Percentiles rank a stretch among this genome's conserved stretches.
These are phyloP conservation scores for Lactarius sp. DNA, from an alignment of 768 basidiomycete genomes.

Conservation along the genomic window DNA sequence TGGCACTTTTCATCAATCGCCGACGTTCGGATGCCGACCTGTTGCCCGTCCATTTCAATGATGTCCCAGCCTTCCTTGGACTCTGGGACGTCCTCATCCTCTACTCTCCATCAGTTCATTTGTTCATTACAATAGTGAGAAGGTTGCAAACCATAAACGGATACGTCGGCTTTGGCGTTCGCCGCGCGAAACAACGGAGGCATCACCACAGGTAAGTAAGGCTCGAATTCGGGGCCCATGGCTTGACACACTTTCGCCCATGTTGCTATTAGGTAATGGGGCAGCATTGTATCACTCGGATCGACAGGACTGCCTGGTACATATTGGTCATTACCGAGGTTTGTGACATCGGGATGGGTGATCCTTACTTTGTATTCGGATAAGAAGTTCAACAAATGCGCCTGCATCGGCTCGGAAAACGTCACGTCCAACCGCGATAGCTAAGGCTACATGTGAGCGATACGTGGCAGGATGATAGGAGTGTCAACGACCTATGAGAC, in stretches of 20 bases:
- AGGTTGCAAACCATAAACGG: constrained; percentile 53
- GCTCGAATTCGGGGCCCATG: constrained; percentile 78
- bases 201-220: constrained; percentile 82
- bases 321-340: neutral
- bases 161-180: constrained; percentile 74
- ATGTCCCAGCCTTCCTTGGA: constrained; percentile 78
- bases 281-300: constrained; percentile 63
- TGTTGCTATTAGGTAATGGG: constrained; percentile 75
- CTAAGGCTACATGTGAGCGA: constrained; percentile 35
- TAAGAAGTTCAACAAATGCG: constrained; percentile 64
- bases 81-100: constrained; percentile 50
- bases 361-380: constrained; percentile 68
- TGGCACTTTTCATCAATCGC: constrained; percentile 84
- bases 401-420: constrained; percentile 71
- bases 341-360: neutral
- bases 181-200: constrained; percentile 71
- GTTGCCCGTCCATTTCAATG: constrained; percentile 69
- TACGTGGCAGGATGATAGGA: too few species aligned
- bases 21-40: constrained; percentile 72
- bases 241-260: constrained; percentile 90
- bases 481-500: constrained; percentile 61
- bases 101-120: constrained; percentile 28
- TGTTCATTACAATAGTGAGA: neutral
- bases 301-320: constrained; percentile 60
- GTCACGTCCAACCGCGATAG: constrained; percentile 81